Evolutionary conservation across 2,329 filamentous ascomycete genomes (phyloP).

Genomic region (Lasiodiplodia hormozganensis): DNA sequence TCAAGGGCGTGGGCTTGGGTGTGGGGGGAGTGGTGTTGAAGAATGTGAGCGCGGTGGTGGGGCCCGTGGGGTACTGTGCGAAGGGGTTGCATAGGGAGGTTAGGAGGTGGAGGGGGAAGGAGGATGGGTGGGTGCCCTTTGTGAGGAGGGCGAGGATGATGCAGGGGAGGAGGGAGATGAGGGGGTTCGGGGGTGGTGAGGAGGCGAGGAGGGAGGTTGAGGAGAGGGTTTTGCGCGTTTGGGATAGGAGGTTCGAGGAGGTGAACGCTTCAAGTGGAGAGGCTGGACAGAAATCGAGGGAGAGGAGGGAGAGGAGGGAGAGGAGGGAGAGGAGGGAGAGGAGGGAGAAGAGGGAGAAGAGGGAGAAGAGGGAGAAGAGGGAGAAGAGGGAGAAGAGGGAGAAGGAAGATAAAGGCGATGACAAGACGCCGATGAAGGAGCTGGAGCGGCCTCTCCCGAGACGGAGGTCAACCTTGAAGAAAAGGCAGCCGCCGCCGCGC

Average conservation of each 20-base stretch:
- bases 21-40: conserved; percentile 70
- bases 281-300: not conserved
- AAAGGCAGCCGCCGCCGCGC: not conserved
- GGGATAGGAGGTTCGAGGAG: not conserved
- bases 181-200: conserved; percentile 39
- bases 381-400: not conserved
- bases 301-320: too few relatives aligned
- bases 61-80: conserved; percentile 67
- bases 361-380: not conserved
- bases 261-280: not conserved
- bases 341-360: not conserved
- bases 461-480: conserved; percentile 8
- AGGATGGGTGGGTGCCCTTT: not conserved
- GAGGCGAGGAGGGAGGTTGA: conserved; percentile 47
- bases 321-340: too few relatives aligned
- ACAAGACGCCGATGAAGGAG: not conserved
- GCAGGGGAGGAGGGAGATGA: conserved; percentile 32
- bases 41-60: conserved; percentile 66
- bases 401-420: not conserved
- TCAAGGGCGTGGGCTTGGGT: conserved; percentile 65
- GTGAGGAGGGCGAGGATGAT: conserved; percentile 14
- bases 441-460: not conserved
- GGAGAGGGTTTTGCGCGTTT: conserved; percentile 46
- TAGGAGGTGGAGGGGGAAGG: not conserved
- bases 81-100: conserved; percentile 69